phyloP scores from a whole-genome alignment of 1,139 yeast genomes.

The Sugiyamaella japonica region DNA sequence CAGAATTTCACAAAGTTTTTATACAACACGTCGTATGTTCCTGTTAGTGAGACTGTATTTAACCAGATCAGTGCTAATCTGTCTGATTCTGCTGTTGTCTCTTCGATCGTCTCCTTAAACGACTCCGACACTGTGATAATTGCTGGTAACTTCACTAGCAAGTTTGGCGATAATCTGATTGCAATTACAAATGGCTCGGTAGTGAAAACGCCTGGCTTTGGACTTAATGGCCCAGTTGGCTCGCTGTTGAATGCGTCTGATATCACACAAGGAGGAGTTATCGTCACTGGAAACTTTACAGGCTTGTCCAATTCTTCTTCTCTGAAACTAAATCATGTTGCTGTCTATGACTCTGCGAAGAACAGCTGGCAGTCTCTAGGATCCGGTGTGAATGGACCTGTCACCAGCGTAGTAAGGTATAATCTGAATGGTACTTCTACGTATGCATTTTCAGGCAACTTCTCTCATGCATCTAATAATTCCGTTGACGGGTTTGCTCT shows the following conservation, averaged over 20 bases:
- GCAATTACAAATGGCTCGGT: constrained; percentile 16
- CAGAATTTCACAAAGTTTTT: constrained; percentile 57
- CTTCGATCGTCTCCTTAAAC: constrained; percentile 38
- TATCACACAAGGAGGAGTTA: constrained; percentile 24
- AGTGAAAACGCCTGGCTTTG: constrained; percentile 38
- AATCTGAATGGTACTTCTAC: constrained; percentile 40
- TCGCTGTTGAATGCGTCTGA: constrained; percentile 30
- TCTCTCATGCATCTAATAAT: constrained; percentile 27
- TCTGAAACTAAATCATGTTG: constrained; percentile 30
- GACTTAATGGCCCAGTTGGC: constrained; percentile 45
- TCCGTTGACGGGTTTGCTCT: constrained; percentile 32
- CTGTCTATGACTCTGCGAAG: constrained; percentile 33
- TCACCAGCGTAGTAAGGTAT: constrained; percentile 31
- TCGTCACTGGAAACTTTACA: constrained; percentile 45
- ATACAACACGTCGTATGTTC: constrained; percentile 41
- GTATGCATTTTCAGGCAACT: constrained; percentile 42
- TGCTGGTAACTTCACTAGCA: constrained; percentile 53
- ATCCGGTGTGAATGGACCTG: constrained; percentile 35
- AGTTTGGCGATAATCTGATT: constrained; percentile 12
- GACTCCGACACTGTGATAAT: constrained; percentile 35
- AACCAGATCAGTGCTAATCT: constrained; percentile 56
- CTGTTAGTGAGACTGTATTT: constrained; percentile 67
- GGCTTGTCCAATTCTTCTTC: constrained; percentile 33
- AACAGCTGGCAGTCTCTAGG: constrained; percentile 32
- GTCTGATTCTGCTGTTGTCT: constrained; percentile 47